phyloP scores from a whole-genome alignment of 1,284 basidiomycete species.

The Cronartium quercuum region DNA sequence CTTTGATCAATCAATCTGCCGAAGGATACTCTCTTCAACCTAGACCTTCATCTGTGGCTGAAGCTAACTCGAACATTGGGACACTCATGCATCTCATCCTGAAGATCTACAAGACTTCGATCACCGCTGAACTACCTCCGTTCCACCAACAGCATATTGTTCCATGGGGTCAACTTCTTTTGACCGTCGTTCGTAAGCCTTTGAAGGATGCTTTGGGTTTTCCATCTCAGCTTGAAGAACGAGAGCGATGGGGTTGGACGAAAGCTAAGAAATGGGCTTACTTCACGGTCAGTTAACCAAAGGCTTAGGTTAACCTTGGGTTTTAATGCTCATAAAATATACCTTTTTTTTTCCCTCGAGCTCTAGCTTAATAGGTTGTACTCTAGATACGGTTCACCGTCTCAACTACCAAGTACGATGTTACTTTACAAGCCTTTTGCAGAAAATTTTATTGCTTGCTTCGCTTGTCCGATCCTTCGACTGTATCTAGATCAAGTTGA shows the following conservation, averaged over 20 bases:
- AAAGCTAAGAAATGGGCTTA: constrained; percentile 85
- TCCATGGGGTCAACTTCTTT: constrained; percentile 76
- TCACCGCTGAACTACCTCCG: constrained; percentile 61
- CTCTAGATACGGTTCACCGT: constrained; percentile 69
- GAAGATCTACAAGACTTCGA: constrained; percentile 57
- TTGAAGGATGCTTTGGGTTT: constrained; percentile 59
- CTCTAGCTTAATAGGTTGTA: constrained; percentile 44
- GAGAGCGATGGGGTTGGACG: constrained; percentile 75
- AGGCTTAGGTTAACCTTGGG: not conserved
- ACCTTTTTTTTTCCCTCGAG: not conserved
- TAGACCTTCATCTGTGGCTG: not conserved
- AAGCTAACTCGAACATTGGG: constrained; percentile 26
- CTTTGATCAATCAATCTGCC: not conserved
- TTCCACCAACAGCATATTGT: constrained; percentile 75
- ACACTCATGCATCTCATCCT: constrained; percentile 15
- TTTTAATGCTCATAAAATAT: not conserved
- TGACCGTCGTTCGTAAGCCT: constrained; percentile 60
- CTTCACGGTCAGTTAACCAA: constrained; percentile 57
- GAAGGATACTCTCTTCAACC: constrained; percentile 1
- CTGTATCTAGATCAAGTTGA: constrained; percentile 67
- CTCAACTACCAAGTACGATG: constrained; percentile 67
- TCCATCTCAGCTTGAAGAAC: constrained; percentile 66
- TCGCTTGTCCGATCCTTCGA: constrained; percentile 76
- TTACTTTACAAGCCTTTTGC: constrained; percentile 62
- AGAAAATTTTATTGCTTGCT: constrained; percentile 66